Conservation (phyloP, 1,284 basidiomycete species). For the Ceratobasidium sp. region DNA sequence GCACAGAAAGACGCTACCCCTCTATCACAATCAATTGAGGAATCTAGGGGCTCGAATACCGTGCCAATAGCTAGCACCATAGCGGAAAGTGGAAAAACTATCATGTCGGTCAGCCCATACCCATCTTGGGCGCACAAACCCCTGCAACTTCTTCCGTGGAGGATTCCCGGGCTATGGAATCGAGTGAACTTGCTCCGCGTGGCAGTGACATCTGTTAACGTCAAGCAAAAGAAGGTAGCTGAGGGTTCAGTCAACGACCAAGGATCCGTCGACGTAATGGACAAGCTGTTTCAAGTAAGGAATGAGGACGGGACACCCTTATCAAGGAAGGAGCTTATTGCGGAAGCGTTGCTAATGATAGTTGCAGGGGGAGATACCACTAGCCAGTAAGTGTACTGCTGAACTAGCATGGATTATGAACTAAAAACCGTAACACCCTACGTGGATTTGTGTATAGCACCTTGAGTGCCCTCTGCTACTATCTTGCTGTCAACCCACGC, state of each 20-base stretch:
- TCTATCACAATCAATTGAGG: conserved; percentile 42
- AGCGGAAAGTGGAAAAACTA: conserved; percentile 60
- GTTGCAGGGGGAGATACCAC: conserved; percentile 85
- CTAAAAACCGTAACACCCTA: no score
- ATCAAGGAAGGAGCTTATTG: conserved; percentile 80
- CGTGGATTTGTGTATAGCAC: background rate
- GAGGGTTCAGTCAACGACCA: conserved; percentile 38
- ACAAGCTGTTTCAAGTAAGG: conserved; percentile 75
- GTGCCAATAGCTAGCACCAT: no score
- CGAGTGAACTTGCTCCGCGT: conserved; percentile 66
- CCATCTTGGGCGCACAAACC: conserved; percentile 58
- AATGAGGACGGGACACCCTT: conserved; percentile 81
- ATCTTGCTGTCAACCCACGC: background rate
- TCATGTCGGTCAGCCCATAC: conserved; percentile 80
- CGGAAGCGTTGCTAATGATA: conserved; percentile 82
- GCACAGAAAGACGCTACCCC: background rate
- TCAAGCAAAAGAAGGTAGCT: conserved; percentile 75
- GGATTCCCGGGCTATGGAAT: background rate
- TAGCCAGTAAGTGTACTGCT: conserved; percentile 64
- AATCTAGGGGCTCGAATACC: no score
- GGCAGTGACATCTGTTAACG: conserved; percentile 79
- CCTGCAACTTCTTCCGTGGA: background rate
- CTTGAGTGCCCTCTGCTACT: background rate
- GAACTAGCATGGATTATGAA: background rate
- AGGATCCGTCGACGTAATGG: conserved; percentile 65